Evolutionary conservation across 2,329 filamentous ascomycete genomes (phyloP), one percentile per base, ranked within the genome.

Genomic region (Parascedosporium putredinis): DNA sequence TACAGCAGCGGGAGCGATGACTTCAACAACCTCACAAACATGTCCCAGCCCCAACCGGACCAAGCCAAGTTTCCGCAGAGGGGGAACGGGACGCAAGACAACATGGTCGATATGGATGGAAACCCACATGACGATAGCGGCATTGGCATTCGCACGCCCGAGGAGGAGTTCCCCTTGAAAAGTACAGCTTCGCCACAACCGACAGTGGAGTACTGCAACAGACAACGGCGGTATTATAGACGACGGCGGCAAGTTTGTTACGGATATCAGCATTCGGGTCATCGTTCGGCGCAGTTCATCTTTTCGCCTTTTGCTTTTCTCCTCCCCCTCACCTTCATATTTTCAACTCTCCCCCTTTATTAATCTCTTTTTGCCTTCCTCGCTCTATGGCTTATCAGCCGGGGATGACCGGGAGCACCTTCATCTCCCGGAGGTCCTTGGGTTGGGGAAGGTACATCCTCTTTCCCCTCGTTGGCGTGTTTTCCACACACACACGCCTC

Each of bases 71-170:
- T 79, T 50, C 74, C 68, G 2, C 65, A 71, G 3, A 60, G 68
- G 38, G 57, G 57, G 8, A 70, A 64, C 45, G 44, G 42, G 4
- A 20, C 36, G 9, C 45, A 47, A 14, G 44, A 47, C 9, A 36
- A 43, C 36, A 42, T 20, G 20, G 9, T 52, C 3, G 45, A 42
- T 2, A 46, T 29, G 6, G 52, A 51, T 36, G 52, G 25, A 4
- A 55, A 53, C 36, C 52, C 61, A 2, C 78, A 83, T 53, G 84
- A 88, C 56, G 85, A 88, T 56, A 88, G 84, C 58, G 84, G 83
- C 1, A 88, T 88, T 53, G 83, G 83, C 25, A 83, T 88, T 57
- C 69, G 79, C 47, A 83, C 79, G 4, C 79, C 80, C 1, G 81
- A 84, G 49, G 80, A 83, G 50, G 80, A 84, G 23, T 80, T 79